Conservation (phyloP, 352 stramenopile genomes). For the Phytophthora citricola region DNA sequence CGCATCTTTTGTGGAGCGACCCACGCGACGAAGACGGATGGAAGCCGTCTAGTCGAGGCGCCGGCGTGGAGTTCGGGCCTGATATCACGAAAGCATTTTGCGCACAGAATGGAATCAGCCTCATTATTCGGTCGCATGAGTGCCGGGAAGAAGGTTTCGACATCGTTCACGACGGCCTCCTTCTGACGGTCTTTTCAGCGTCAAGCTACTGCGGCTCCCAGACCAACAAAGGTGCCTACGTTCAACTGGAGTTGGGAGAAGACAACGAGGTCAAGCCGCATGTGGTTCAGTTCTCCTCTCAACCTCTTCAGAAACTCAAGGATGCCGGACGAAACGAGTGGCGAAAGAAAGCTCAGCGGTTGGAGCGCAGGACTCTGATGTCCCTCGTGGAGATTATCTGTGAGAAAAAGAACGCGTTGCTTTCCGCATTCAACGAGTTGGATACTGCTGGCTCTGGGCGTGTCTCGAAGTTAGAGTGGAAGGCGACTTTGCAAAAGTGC, state of each 20-base stretch:
- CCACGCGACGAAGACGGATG: conserved; percentile 73
- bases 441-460: conserved; percentile 46
- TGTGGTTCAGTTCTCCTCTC: conserved; percentile 92
- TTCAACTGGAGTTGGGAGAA: conserved; percentile 68
- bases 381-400: conserved; percentile 83
- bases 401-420: conserved; percentile 73
- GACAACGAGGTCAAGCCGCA: conserved; percentile 88
- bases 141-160: conserved; percentile 93
- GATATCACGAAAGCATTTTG: conserved; percentile 94
- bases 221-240: conserved; percentile 90
- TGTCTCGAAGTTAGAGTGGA: conserved; percentile 78
- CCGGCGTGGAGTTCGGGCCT: conserved; percentile 93
- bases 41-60: conserved; percentile 77
- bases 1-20: conserved; percentile 93
- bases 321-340: conserved; percentile 78
- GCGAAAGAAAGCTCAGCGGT: conserved; percentile 73
- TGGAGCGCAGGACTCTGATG: conserved; percentile 81
- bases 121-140: conserved; percentile 95
- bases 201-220: conserved; percentile 93
- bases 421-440: conserved; percentile 54
- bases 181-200: conserved; percentile 93
- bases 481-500: conserved; percentile 57
- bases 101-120: conserved; percentile 77
- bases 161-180: conserved; percentile 82
- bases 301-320: conserved; percentile 78